A percentile compares a stretch with the other conserved stretches of the same genome.
Evolutionary conservation across 306 rosid genomes (phyloP).

Genomic region (Malus fusca): DNA sequence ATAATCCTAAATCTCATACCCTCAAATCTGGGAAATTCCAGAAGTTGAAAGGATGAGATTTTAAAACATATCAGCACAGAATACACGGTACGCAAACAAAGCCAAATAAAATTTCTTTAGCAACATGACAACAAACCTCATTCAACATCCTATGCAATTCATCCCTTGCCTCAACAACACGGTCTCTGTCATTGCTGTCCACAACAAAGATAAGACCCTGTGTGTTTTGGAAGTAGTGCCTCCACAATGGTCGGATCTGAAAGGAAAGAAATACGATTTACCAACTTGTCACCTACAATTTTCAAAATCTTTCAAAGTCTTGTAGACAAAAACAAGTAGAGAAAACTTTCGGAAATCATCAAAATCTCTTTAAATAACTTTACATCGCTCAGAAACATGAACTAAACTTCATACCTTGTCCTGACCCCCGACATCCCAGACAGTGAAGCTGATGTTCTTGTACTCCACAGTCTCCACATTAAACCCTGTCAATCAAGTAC

Average conservation of each 20-base stretch:
- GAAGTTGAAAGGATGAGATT: background rate
- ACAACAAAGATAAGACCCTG: constrained; percentile 99
- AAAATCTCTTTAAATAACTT: background rate
- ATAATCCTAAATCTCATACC: background rate
- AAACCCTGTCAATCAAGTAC: constrained; percentile 53
- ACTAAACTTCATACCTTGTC: constrained; percentile 64
- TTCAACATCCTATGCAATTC: constrained; percentile 99
- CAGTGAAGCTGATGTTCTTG: constrained; percentile 99
- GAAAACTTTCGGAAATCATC: background rate
- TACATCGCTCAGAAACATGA: constrained; percentile 3
- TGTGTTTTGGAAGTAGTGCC: constrained; percentile 99
- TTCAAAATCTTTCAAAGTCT: constrained; percentile 1
- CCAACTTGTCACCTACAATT: background rate
- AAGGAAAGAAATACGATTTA: constrained; percentile 9
- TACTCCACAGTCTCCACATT: constrained; percentile 99
- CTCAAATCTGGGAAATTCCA: background rate
- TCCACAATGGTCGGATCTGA: constrained; percentile 99
- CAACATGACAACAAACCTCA: constrained; percentile 49
- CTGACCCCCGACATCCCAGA: constrained; percentile 99
- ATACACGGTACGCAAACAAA: background rate
- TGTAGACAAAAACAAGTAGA: background rate
- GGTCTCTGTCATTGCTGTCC: constrained; percentile 99
- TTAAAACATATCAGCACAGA: background rate
- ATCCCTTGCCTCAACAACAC: constrained; percentile 99
- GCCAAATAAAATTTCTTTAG: background rate